A percentile compares a stretch with the other conserved stretches of the same genome.
These are phyloP conservation scores for Aureobasidium leucospermi DNA, from an alignment of 2,329 filamentous ascomycete genomes.

Conservation along the genomic window DNA sequence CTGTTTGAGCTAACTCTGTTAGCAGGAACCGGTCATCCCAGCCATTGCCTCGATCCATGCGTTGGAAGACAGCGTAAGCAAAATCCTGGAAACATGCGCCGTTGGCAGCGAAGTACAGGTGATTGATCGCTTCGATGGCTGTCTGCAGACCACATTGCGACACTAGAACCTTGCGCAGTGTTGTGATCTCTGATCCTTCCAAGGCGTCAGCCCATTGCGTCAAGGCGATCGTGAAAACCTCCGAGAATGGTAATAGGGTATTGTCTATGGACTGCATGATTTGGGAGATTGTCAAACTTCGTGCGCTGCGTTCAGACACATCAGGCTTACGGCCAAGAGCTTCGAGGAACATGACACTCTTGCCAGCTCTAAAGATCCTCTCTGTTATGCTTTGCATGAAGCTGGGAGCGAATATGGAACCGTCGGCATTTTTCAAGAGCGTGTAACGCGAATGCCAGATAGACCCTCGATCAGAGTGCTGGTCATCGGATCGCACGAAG, in stretches of 20 bases:
- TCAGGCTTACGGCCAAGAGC: constrained; percentile 49
- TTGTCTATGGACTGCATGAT: constrained; percentile 7
- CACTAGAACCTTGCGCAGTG: constrained; percentile 60
- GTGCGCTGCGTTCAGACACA: not conserved
- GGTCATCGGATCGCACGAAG: constrained; percentile 59
- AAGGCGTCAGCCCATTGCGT: constrained; percentile 70
- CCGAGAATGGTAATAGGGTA: constrained; percentile 53
- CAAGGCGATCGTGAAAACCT: constrained; percentile 66
- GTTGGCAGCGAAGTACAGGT: constrained; percentile 70
- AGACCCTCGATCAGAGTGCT: constrained; percentile 52
- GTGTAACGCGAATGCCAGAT: constrained; percentile 72
- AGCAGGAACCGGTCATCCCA: constrained; percentile 82
- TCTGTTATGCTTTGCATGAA: constrained; percentile 64
- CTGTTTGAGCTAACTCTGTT: constrained; percentile 68
- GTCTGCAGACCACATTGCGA: constrained; percentile 59
- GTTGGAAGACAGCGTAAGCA: constrained; percentile 63
- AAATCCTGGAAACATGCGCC: constrained; percentile 61
- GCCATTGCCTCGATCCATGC: constrained; percentile 53
- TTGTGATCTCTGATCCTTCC: constrained; percentile 60
- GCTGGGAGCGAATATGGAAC: constrained; percentile 59
- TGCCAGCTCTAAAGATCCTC: constrained; percentile 79
- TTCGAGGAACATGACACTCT: constrained; percentile 78
- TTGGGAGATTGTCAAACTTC: not conserved
- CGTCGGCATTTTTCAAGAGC: constrained; percentile 54
- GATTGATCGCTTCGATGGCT: constrained; percentile 59